Evolutionary conservation across 1,284 basidiomycete species (phyloP).

Genomic region (Lignosus rhinocerotis): DNA sequence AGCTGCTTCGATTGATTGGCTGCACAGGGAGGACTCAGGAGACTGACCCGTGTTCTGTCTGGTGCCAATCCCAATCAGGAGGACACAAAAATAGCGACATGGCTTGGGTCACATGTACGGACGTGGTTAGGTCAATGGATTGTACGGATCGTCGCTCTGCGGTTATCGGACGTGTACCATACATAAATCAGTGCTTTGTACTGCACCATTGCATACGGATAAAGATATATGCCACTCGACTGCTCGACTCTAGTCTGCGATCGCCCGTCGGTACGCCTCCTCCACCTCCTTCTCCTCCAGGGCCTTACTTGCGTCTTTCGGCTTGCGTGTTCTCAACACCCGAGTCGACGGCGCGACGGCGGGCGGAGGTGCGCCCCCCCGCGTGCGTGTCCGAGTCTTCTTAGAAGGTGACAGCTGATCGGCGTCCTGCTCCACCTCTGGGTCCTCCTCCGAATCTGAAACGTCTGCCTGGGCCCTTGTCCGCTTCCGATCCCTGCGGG

Average conservation of each 20-base stretch:
- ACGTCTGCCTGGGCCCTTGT: conserved; percentile 24
- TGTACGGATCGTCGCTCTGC: conserved; percentile 1
- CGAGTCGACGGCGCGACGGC: conserved; percentile 40
- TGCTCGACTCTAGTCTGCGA: conserved; percentile 34
- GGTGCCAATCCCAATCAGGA: background rate
- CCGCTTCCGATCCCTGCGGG: conserved; percentile 29
- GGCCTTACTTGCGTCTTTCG: conserved; percentile 48
- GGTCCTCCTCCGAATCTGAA: conserved; percentile 24
- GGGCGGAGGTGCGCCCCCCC: conserved; percentile 12
- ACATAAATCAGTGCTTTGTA: conserved; percentile 1
- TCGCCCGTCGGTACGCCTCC: conserved; percentile 46
- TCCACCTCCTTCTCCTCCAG: conserved; percentile 50
- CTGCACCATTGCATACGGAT: background rate
- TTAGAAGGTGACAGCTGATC: conserved; percentile 24
- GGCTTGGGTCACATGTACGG: background rate
- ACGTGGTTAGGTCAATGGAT: background rate
- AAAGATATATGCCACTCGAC: background rate
- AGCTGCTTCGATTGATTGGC: background rate
- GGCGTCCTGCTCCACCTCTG: background rate
- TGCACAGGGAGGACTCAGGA: too few species aligned
- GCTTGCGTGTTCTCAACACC: conserved; percentile 50
- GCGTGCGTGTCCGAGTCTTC: conserved; percentile 21
- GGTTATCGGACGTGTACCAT: conserved; percentile 2
- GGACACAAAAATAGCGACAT: background rate
- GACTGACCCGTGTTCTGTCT: too few species aligned